These are phyloP conservation scores for Coemansia nantahalensis DNA, from an alignment of 192 early-diverging fungal genomes.

Conservation along the genomic window DNA sequence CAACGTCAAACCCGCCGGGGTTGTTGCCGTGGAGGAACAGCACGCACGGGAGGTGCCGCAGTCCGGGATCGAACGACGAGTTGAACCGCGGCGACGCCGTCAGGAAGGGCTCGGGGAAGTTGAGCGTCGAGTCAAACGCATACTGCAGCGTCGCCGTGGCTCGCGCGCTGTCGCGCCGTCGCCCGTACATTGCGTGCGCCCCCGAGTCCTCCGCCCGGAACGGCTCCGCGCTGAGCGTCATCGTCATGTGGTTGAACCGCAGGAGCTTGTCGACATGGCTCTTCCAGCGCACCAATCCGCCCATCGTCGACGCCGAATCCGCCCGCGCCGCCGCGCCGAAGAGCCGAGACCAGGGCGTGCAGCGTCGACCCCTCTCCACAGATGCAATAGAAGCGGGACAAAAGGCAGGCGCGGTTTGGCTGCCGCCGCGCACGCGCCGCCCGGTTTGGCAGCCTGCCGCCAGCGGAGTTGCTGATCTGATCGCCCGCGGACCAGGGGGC, in stretches of 20 bases:
- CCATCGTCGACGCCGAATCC: conserved; percentile 26
- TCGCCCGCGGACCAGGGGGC: no score
- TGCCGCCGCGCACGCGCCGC: no score
- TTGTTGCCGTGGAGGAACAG: conserved; percentile 45
- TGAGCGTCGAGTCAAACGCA: conserved; percentile 47
- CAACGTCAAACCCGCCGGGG: conserved; percentile 54
- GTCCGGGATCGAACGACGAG: conserved; percentile 52
- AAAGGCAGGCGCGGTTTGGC: no score
- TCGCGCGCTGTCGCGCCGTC: conserved; percentile 8
- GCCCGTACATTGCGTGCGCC: conserved; percentile 10
- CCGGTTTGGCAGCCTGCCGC: no score
- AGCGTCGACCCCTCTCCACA: no score
- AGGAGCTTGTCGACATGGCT: conserved; percentile 50
- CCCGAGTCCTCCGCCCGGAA: conserved; percentile 25
- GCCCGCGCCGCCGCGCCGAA: conserved; percentile 1
- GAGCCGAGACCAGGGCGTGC: not conserved
- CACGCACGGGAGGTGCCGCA: conserved; percentile 48
- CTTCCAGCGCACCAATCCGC: conserved; percentile 50
- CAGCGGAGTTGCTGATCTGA: no score
- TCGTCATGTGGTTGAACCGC: conserved; percentile 54
- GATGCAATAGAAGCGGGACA: no score
- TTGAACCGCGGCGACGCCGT: conserved; percentile 44
- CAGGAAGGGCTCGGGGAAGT: conserved; percentile 49
- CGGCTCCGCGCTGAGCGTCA: conserved; percentile 45
- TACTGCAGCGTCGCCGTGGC: conserved; percentile 51